Evolutionary conservation across 2,329 filamentous ascomycete genomes (phyloP).

Genomic region (Cladosporium sp.): DNA sequence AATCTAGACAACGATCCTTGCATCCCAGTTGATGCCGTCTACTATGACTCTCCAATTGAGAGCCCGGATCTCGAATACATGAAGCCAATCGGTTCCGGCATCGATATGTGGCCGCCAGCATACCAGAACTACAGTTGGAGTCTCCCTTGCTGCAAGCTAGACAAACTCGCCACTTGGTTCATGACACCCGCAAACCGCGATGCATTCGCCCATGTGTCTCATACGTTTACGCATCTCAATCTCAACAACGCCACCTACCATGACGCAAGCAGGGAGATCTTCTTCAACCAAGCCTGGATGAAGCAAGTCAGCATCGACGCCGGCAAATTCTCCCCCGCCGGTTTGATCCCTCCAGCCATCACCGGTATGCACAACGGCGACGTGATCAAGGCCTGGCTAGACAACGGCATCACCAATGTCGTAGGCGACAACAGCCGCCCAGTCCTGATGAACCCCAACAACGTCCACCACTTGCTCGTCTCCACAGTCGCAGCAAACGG

Average conservation of each 20-base stretch:
- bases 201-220: slow-evolving; percentile 55
- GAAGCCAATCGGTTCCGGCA: slow-evolving; percentile 38
- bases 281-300: slow-evolving; percentile 57
- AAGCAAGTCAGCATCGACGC: slow-evolving; percentile 47
- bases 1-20: slow-evolving; percentile 21
- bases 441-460: slow-evolving; percentile 47
- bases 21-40: slow-evolving; percentile 31
- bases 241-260: slow-evolving; percentile 57
- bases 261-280: slow-evolving; percentile 54
- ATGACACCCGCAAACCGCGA: slow-evolving; percentile 46
- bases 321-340: slow-evolving; percentile 48
- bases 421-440: slow-evolving; percentile 62
- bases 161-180: slow-evolving; percentile 53
- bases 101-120: slow-evolving; percentile 35
- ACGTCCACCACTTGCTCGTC: slow-evolving; percentile 52
- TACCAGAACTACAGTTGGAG: slow-evolving; percentile 47
- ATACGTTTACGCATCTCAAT: slow-evolving; percentile 58
- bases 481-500: slow-evolving; percentile 50
- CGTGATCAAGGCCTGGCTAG: slow-evolving; percentile 54
- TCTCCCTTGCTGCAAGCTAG: slow-evolving; percentile 45
- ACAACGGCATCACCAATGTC: slow-evolving; percentile 55
- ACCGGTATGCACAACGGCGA: slow-evolving; percentile 62
- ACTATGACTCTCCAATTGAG: slow-evolving; percentile 35
- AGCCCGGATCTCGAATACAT: slow-evolving; percentile 43
- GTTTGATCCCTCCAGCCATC: slow-evolving; percentile 59